Base-by-base conservation (phyloP, 345 rosid genomes). In the Abelmoschus esculentus region DNA sequence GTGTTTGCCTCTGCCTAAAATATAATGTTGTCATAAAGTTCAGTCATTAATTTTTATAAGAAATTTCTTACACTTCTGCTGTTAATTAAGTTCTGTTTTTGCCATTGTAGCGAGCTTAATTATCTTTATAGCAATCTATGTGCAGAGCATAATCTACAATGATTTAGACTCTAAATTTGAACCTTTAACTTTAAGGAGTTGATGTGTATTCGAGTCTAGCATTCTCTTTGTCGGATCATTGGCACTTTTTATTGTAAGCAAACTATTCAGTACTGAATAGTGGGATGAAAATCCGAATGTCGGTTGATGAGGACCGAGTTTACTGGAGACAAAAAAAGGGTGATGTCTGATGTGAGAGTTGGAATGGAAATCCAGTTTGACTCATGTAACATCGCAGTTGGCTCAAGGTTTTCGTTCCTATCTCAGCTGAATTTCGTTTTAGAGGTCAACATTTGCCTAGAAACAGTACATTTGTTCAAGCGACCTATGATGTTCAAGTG, bases 261-360 rank as follows among this genome's bases (percentile, higher is more conserved):
- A 66, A 57, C 56, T 47, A 59, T 15, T 50, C 28, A 47, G 59
- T 70, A 10, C 67, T 74, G 17, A 66, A 75, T 75, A 13, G 56
- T 57, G 19, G 31, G 5, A 28, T 13, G 47, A 58, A 60, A 70
- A 75, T 64, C 75, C 55, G 67, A 78, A 64, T 84, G 83, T 74
- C 89, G 97, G 89, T 90, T 82, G 86, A 91, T 74, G 92, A 88
- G 89, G 93, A 91, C 88, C 96, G 86, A 77, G 80, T 87, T 81
- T 85, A 85, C 77, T 76, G 96, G 91, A 88, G 92, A 80, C 75
- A 78, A 82, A 81, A 89, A 81, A 82, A 86, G 83, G 70, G 82
- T 57, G 76, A 22, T 22, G 26, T 22, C 26, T 22, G 26, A 22
- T 22, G 26, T 22, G 26, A 22, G 26, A 22, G 26, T 22, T 22